A percentile compares a stretch with the other conserved stretches of the same genome.
Evolutionary conservation across 176 grass and related monocot species (phyloP).

Genomic region (Avena atlantica): DNA sequence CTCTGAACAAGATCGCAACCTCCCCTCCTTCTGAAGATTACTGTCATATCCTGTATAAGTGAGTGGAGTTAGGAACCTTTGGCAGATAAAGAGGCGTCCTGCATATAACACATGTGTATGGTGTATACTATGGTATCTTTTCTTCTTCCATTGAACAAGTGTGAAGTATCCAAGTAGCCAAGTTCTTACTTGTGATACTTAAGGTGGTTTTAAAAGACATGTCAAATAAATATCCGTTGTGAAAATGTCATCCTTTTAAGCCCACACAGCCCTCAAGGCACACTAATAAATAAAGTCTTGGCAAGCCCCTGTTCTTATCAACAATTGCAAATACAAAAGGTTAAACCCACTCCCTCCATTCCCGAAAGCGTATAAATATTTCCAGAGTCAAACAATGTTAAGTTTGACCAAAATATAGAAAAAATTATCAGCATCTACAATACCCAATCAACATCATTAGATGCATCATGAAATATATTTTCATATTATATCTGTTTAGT

Average conservation of each 20-base stretch:
- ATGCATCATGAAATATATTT: too few relatives aligned
- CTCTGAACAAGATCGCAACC: slow-evolving; percentile 95
- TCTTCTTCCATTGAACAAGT: background rate
- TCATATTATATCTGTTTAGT: too few relatives aligned
- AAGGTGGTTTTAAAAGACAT: slow-evolving; percentile 16
- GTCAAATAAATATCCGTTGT: background rate
- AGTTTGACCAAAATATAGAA: background rate
- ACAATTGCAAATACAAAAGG: slow-evolving; percentile 4
- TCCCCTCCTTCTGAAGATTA: slow-evolving; percentile 99
- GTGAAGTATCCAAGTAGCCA: slow-evolving; percentile 18
- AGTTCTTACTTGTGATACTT: background rate
- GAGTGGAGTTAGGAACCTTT: slow-evolving; percentile 8
- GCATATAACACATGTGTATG: background rate
- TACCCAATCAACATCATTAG: too few relatives aligned
- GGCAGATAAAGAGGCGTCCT: background rate
- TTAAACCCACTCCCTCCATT: background rate
- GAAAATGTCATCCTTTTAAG: background rate
- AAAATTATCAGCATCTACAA: background rate
- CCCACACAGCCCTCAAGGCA: background rate
- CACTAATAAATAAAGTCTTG: slow-evolving; percentile 1
- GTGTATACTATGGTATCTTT: background rate
- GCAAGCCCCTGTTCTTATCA: slow-evolving; percentile 8
- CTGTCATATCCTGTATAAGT: slow-evolving; percentile 83
- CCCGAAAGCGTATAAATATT: background rate
- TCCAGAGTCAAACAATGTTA: background rate